A percentile compares a stretch with the other conserved stretches of the same genome.
Evolutionary conservation across 495 filamentous ascomycete genomes (phyloP).

Genomic region (Daldinia childiae): DNA sequence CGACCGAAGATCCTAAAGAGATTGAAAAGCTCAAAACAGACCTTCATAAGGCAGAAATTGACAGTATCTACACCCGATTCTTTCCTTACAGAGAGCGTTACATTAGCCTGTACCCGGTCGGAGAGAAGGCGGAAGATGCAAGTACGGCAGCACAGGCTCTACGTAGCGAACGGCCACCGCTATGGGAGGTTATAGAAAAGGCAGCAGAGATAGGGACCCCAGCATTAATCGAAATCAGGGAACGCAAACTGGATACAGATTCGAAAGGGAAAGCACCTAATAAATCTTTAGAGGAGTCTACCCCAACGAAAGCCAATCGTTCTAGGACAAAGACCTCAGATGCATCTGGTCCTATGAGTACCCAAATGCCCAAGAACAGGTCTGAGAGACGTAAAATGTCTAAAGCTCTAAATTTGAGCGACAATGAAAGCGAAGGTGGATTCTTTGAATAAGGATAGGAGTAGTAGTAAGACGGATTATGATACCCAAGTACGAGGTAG

Average conservation of each 20-base stretch:
- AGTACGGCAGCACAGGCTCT: conserved; percentile 51
- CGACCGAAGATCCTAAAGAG: conserved; percentile 58
- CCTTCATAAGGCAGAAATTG: conserved; percentile 77
- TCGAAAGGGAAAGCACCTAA: conserved; percentile 8
- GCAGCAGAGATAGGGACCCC: conserved; percentile 67
- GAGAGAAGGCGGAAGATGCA: conserved; percentile 43
- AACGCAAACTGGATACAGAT: conserved; percentile 32
- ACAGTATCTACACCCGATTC: conserved; percentile 86
- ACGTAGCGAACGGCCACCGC: conserved; percentile 58
- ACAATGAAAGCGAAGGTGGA: conserved; percentile 45
- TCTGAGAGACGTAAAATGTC: conserved; percentile 6
- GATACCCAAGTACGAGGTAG: conserved; percentile 30
- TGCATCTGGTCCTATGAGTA: conserved; percentile 8
- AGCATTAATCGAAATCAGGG: conserved; percentile 35
- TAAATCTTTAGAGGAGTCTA: conserved; percentile 16
- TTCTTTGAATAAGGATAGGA: conserved; percentile 44
- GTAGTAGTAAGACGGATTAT: conserved; percentile 19
- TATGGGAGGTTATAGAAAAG: conserved; percentile 76
- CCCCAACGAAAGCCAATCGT: conserved; percentile 7
- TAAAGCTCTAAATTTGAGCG: conserved; percentile 3
- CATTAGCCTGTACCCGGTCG: conserved; percentile 73
- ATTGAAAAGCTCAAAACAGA: conserved; percentile 61
- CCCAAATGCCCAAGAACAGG: conserved; percentile 14
- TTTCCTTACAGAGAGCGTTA: conserved; percentile 84
- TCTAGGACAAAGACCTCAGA: conserved; percentile 23